Conservation (phyloP, 2,329 filamentous ascomycete species). For the Nothomitra cinnamomea region DNA sequence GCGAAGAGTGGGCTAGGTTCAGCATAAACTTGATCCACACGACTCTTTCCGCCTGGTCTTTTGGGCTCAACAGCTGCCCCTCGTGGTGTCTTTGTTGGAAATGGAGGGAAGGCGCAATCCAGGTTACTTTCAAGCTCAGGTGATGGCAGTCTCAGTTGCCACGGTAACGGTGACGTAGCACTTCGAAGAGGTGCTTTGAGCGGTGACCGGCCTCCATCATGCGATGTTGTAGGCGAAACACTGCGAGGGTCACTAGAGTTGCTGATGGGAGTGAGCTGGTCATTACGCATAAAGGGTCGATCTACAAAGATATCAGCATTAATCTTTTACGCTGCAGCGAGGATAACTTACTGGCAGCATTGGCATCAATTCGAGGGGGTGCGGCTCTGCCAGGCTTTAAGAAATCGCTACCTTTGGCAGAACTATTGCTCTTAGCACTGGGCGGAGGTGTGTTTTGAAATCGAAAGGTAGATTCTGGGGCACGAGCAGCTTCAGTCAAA, state of each 20-base stretch:
- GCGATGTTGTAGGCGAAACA: constrained; percentile 45
- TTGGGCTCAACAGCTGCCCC: constrained; percentile 11
- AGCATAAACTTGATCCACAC: constrained; percentile 15
- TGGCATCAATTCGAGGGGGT: constrained; percentile 38
- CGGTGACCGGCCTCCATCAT: constrained; percentile 27
- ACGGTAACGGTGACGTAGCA: constrained; percentile 22
- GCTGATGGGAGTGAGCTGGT: constrained; percentile 47
- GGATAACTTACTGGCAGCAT: constrained; percentile 36
- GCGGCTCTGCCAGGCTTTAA: constrained; percentile 28
- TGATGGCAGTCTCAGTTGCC: constrained; percentile 22
- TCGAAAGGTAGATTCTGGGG: background rate
- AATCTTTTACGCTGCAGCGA: constrained; percentile 1
- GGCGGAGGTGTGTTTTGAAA: constrained; percentile 10
- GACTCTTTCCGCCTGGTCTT: constrained; percentile 11
- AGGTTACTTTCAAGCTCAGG: constrained; percentile 26
- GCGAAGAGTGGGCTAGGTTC: constrained; percentile 25
- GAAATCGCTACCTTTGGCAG: constrained; percentile 9
- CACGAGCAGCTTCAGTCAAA: background rate
- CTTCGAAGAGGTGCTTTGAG: constrained; percentile 21
- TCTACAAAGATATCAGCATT: constrained; percentile 15
- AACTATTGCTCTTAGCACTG: constrained; percentile 13
- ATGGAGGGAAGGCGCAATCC: constrained; percentile 36
- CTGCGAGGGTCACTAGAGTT: constrained; percentile 40
- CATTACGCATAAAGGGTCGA: constrained; percentile 32
- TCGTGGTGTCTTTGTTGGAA: constrained; percentile 25